Evolutionary conservation across 2,329 filamentous ascomycete genomes (phyloP), one percentile per base, ranked within the genome.

Genomic region (Zymoseptoria ardabiliae): DNA sequence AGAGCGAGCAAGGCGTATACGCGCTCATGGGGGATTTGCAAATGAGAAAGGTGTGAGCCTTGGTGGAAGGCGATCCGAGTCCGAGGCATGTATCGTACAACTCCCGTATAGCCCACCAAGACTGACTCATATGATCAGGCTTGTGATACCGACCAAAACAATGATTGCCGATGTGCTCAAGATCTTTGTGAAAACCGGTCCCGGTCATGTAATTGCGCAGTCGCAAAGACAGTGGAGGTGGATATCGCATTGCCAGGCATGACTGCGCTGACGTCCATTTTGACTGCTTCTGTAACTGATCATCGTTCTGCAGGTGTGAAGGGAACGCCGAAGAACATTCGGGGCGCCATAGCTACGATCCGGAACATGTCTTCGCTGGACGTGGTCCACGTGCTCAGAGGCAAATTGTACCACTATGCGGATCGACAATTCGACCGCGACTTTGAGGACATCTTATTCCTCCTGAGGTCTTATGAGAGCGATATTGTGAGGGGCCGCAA

Each of bases 121-220:
- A 30, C 28, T 3, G 28, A 30, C 11, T 11, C 11, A 11, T 30
- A 30, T 3, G 28, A 11, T 30, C 28, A 30, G 28, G 6, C 28
- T 30, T 30, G 28, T 30, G 28, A 30, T 30, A 8, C 28, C 28
- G 11, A 9, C 28, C 28, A 30, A 11, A 2, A 30, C 8, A 11
- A 30, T 30, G 28, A 11, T 30, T 11, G 28, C 28, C 28, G 57
- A 53, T 41, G 35, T 59, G 10, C 22, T 59, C 53, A 59, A 59
- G 57, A 53, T 49, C 11, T 59, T 59, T 25, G 57, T 59, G 22
- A 59, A 59, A 41, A 59, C 57, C 9, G 57, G 57, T 3, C 22
- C 53, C 22, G 25, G 25, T 10, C 52, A 22, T 41, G 57, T 22
- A 48, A 9, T 17, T 59, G 57, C 52, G 22, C 20, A 52, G 57